Evolutionary conservation across 495 filamentous ascomycete genomes (phyloP), one percentile per base, ranked within the genome.

Genomic region (Aspergillus sclerotioniger): DNA sequence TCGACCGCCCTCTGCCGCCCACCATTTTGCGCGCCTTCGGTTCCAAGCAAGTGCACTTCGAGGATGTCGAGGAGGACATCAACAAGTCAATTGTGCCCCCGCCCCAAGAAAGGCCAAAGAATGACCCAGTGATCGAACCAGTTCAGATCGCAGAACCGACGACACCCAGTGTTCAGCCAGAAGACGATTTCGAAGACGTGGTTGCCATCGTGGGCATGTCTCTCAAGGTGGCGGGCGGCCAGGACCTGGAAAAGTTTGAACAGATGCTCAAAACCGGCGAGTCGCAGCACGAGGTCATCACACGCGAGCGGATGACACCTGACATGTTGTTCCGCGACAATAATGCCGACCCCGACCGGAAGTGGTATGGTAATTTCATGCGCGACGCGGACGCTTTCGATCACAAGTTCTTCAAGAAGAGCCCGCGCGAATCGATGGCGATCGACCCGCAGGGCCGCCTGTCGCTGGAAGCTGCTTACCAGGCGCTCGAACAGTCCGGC

Each of bases 391-490:
- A 80, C 46, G 56, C 61, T 0, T 82, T 81, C 35, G 83, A 85
- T 51, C 74, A 80, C 47, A 51, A 62, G 10, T 84, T 85, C 67
- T 86, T 83, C 71, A 73, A 70, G 53, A 71, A 63, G 29, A 73
- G 62, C 28, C 57, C 71, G 0, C 69, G 76, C 2, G 83, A 86
- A 60, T 68, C 72, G 0, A 55, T 58, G 0, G 66, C 68, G 3
- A 79, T 75, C 62, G 83, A 83, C 51, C 83, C 81, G 1, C 78
- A 81, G 54, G 79, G 80, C 37, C 67, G 82, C 0, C 67, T 78
- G 0, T 29, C 79, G 0, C 72, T 84, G 6, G 69, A 83, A 37
- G 56, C 66, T 0, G 67, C 74, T 0, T 83, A 84, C 47, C 70
- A 84, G 46, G 73, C 78, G 0, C 37, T 81, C 0, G 77, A 82